Percentiles rank a stretch among this genome's conserved stretches.
phyloP scores from a whole-genome alignment of 2,329 filamentous ascomycete species.

The Colletotrichum higginsianum region DNA sequence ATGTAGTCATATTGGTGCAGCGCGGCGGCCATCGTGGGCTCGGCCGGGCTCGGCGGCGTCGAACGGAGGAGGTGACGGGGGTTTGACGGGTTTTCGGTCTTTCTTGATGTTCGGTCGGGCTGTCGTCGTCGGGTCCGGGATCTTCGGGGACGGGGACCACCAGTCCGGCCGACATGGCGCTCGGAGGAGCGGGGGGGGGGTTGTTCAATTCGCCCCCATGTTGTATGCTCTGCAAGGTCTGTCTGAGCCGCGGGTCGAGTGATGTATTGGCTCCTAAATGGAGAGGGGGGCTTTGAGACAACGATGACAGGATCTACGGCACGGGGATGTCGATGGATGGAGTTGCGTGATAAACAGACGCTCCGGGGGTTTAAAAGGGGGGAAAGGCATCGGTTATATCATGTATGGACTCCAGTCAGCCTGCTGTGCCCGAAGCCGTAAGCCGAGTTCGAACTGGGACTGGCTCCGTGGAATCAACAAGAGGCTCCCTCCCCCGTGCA shows the following conservation, averaged over 20 bases:
- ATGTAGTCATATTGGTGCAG: constrained; percentile 73
- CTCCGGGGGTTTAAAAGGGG: not conserved
- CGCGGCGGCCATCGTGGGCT: constrained; percentile 49
- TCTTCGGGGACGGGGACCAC: constrained; percentile 7
- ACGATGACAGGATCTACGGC: too few relatives aligned
- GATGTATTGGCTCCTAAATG: not conserved
- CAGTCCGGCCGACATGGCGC: constrained; percentile 19
- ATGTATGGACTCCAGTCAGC: not conserved
- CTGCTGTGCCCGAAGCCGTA: constrained; percentile 1
- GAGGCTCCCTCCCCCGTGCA: too few relatives aligned
- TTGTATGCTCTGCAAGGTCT: not conserved
- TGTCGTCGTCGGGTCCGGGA: constrained; percentile 7
- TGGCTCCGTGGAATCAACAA: too few relatives aligned
- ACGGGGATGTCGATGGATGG: not conserved
- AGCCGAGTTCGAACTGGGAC: constrained; percentile 13
- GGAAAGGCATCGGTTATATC: constrained; percentile 6
- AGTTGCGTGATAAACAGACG: not conserved
- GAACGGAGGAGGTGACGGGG: not conserved
- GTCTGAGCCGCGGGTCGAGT: too few relatives aligned
- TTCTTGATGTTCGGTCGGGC: not conserved
- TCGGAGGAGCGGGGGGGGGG: too few relatives aligned
- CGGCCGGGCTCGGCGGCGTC: not conserved
- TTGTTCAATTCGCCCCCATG: constrained; percentile 16
- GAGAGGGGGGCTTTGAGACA: too few relatives aligned
- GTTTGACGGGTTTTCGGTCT: not conserved